phyloP scores from a whole-genome alignment of 2,329 filamentous ascomycete species.

The Aaosphaeria pasadenensis region DNA sequence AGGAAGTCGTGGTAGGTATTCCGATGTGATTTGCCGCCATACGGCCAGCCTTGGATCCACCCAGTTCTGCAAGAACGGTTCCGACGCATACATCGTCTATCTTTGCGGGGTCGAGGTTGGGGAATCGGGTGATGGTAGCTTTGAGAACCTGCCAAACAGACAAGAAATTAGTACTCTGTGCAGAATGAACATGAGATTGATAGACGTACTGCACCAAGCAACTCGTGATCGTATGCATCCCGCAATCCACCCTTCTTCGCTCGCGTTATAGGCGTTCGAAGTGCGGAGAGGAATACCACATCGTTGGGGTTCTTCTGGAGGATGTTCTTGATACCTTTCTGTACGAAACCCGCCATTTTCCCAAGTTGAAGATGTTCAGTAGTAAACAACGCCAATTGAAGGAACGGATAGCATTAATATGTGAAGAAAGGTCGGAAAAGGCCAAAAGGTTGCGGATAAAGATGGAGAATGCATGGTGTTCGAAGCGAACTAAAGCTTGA shows the following conservation, averaged over 20 bases:
- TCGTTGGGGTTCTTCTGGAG: constrained; percentile 77
- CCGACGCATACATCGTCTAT: constrained; percentile 84
- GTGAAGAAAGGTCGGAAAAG: not conserved
- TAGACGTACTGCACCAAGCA: constrained; percentile 61
- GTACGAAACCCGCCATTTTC: constrained; percentile 43
- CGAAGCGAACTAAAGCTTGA: constrained; percentile 19
- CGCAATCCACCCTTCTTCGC: constrained; percentile 80
- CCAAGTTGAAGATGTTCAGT: not conserved
- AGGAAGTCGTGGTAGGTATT: constrained; percentile 66
- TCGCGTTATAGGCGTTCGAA: constrained; percentile 82
- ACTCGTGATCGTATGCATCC: constrained; percentile 86
- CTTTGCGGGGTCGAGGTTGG: constrained; percentile 65
- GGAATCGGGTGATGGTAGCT: constrained; percentile 70
- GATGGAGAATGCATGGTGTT: constrained; percentile 13
- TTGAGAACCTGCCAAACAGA: constrained; percentile 56
- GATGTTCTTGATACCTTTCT: constrained; percentile 69
- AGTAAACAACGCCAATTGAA: not conserved
- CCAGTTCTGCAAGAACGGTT: constrained; percentile 86
- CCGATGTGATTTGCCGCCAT: constrained; percentile 88
- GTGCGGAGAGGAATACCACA: constrained; percentile 83
- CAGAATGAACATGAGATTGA: not conserved
- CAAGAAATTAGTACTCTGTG: no score
- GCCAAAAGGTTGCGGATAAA: constrained; percentile 9
- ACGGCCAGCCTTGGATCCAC: constrained; percentile 83
- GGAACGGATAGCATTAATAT: not conserved